phyloP scores from a whole-genome alignment of 2,329 filamentous ascomycete species.

The Beauveria rudraprayagi region DNA sequence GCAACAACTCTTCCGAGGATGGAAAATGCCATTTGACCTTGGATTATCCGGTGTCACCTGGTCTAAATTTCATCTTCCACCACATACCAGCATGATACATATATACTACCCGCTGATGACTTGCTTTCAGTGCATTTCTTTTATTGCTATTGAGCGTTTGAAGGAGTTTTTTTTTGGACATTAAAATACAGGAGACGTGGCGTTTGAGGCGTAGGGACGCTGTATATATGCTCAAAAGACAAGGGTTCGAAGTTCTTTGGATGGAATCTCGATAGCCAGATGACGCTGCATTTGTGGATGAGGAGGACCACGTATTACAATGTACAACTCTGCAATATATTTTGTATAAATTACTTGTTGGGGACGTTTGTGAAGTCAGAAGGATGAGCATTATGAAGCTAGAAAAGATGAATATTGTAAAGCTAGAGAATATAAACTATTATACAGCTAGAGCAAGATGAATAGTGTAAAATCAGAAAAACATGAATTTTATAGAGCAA shows the following conservation, averaged over 20 bases:
- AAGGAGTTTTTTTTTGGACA: constrained; percentile 4
- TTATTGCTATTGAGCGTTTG: background rate
- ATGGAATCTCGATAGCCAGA: background rate
- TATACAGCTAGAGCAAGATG: background rate
- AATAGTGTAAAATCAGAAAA: background rate
- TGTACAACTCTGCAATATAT: background rate
- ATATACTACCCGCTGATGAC: background rate
- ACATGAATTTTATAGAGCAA: too few species aligned
- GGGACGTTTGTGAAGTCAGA: background rate
- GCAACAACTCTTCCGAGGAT: background rate
- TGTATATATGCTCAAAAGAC: background rate
- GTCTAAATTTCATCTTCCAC: background rate
- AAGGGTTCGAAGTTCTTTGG: background rate
- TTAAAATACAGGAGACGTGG: background rate
- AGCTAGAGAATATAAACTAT: background rate
- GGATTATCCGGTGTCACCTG: background rate
- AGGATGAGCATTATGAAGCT: background rate
- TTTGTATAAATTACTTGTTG: background rate
- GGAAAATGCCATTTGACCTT: constrained; percentile 4
- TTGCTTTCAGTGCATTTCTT: background rate
- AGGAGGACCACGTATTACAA: background rate
- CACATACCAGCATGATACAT: background rate
- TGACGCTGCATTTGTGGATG: background rate
- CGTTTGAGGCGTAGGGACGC: background rate
- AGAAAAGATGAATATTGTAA: background rate